A percentile compares a stretch with the other conserved stretches of the same genome.
These are phyloP conservation scores for Candida methanosorbosa DNA, from an alignment of 805 yeast genomes.

Conservation along the genomic window DNA sequence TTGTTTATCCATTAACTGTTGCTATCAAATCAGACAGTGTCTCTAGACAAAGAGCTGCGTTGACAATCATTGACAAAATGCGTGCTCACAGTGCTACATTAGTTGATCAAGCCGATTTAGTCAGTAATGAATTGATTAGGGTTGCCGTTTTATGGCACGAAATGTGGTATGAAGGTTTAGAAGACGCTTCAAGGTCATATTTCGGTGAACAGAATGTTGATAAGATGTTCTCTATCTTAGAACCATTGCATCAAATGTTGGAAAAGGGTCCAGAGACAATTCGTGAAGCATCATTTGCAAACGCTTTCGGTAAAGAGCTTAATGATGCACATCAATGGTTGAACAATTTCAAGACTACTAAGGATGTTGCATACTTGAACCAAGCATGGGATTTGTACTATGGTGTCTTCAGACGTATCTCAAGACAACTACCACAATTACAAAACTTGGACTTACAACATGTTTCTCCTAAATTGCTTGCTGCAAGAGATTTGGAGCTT, in stretches of 20 bases:
- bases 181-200: constrained; percentile 89
- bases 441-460: constrained; percentile 83
- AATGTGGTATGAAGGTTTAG: constrained; percentile 95
- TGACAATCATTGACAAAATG: constrained; percentile 87
- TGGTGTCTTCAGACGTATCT: constrained; percentile 84
- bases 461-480: constrained; percentile 83
- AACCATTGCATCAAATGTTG: constrained; percentile 79
- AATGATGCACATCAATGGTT: constrained; percentile 94
- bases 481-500: constrained; percentile 68
- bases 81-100: constrained; percentile 74
- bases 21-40: constrained; percentile 91
- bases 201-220: constrained; percentile 93
- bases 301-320: constrained; percentile 88
- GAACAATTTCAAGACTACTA: constrained; percentile 71
- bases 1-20: constrained; percentile 91
- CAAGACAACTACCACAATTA: constrained; percentile 81
- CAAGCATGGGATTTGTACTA: constrained; percentile 98
- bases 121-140: constrained; percentile 87
- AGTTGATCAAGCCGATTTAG: constrained; percentile 89
- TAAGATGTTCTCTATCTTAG: constrained; percentile 85
- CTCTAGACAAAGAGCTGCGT: constrained; percentile 85
- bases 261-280: constrained; percentile 87
- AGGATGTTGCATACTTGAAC: constrained; percentile 79
- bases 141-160: constrained; percentile 98
- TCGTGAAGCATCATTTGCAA: constrained; percentile 86